Conservation (phyloP, 2,329 filamentous ascomycete species). For the Arthrocladium fulminans region DNA sequence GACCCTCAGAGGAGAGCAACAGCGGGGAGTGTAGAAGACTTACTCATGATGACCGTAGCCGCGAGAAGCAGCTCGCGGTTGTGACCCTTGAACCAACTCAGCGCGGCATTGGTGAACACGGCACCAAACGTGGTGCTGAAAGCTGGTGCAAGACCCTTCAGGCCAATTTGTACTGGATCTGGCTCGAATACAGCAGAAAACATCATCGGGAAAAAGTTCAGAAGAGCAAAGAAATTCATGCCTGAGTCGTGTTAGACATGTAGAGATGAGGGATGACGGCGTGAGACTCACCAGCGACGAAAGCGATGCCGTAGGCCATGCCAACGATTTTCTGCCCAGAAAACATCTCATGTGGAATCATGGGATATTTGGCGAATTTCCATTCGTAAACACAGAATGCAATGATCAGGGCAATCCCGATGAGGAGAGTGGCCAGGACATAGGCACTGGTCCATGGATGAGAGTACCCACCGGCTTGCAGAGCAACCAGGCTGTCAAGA, state of each 20-base stretch:
- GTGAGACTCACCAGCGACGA: slow-evolving; percentile 9
- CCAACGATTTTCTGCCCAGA: slow-evolving; percentile 14
- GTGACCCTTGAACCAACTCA: slow-evolving; percentile 14
- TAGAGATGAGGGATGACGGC: background rate
- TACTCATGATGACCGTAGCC: slow-evolving; percentile 15
- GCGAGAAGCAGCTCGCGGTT: slow-evolving; percentile 14
- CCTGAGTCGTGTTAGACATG: slow-evolving; percentile 5
- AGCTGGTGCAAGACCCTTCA: slow-evolving; percentile 14
- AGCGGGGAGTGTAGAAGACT: background rate
- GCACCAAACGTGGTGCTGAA: slow-evolving; percentile 15
- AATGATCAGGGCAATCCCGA: slow-evolving; percentile 12
- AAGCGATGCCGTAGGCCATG: slow-evolving; percentile 17
- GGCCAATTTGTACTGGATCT: slow-evolving; percentile 16
- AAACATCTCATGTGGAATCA: slow-evolving; percentile 18
- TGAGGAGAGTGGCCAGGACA: slow-evolving; percentile 13
- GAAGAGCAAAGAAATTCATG: slow-evolving; percentile 19
- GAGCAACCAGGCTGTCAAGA: slow-evolving; percentile 13
- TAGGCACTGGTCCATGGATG: slow-evolving; percentile 16
- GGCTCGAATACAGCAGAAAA: slow-evolving; percentile 13
- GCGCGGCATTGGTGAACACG: slow-evolving; percentile 14
- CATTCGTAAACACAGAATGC: slow-evolving; percentile 14
- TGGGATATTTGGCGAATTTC: slow-evolving; percentile 15
- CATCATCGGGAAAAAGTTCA: slow-evolving; percentile 17
- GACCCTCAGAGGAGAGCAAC: background rate
- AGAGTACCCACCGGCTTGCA: slow-evolving; percentile 17